A percentile compares a stretch with the other conserved stretches of the same genome.
These are phyloP conservation scores for Funneliformis caledonium DNA, from an alignment of 371 early-diverging fungal species.

Conservation along the genomic window DNA sequence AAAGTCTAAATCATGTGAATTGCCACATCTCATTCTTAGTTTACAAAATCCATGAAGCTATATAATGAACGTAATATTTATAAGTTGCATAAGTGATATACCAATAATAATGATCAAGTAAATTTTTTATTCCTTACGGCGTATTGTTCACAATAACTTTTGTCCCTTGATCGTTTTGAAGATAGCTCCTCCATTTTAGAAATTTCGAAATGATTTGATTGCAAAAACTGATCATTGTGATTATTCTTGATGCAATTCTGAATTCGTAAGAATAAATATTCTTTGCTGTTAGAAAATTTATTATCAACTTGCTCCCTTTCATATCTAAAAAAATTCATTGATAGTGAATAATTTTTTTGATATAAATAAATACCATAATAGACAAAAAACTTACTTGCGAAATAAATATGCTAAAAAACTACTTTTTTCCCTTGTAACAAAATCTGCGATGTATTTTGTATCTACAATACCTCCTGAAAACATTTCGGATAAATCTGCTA, in stretches of 20 bases:
- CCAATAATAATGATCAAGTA: too few relatives aligned
- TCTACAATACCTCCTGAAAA: conserved; percentile 88
- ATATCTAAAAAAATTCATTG: conserved; percentile 17
- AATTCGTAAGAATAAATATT: conserved; percentile 8
- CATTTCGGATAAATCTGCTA: conserved; percentile 73
- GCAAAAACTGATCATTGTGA: not conserved
- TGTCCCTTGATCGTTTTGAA: conserved; percentile 30
- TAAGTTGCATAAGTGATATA: not conserved
- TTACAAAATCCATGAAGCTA: conserved; percentile 77
- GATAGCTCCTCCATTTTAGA: not conserved
- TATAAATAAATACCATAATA: not conserved
- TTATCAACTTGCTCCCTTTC: conserved; percentile 38
- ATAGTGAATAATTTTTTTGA: not conserved
- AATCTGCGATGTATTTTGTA: conserved; percentile 85
- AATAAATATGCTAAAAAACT: conserved; percentile 83
- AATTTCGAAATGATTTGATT: not conserved
- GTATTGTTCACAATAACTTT: conserved; percentile 68
- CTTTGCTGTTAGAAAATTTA: conserved; percentile 16
- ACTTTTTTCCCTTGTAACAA: conserved; percentile 60
- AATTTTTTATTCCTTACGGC: conserved; percentile 57
- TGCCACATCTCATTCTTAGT: conserved; percentile 60
- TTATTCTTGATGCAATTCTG: not conserved
- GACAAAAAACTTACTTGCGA: conserved; percentile 60
- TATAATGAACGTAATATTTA: not conserved
- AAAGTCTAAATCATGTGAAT: conserved; percentile 79